phyloP scores from a whole-genome alignment of 768 basidiomycete genomes.

The Tulasnella sp. region DNA sequence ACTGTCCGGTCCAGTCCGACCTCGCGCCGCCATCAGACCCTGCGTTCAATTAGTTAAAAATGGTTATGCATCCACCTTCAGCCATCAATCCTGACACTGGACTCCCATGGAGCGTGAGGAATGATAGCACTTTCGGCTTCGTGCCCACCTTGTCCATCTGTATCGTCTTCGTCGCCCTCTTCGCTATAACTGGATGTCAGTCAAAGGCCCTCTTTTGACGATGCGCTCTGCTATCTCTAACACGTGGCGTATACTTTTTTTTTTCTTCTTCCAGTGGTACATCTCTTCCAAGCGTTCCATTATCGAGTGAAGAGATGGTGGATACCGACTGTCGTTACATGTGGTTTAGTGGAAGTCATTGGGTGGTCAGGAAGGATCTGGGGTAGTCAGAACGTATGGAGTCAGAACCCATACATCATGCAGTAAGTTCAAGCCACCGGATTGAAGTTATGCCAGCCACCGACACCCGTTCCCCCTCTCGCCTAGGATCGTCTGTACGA shows the following conservation, averaged over 20 bases:
- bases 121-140: conserved; percentile 31
- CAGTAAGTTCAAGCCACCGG: neutral
- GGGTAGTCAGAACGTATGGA: neutral
- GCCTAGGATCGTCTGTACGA: conserved; percentile 18
- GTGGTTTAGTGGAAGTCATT: neutral
- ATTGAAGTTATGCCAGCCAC: neutral
- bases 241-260: too few species aligned
- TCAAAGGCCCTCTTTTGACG: neutral
- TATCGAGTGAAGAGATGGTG: too few species aligned
- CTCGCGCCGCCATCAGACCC: too few species aligned
- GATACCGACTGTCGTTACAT: neutral
- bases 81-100: too few species aligned
- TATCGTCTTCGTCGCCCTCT: conserved; percentile 32
- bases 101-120: too few species aligned
- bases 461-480: neutral
- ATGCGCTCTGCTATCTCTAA: too few species aligned
- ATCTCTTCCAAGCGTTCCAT: too few species aligned
- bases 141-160: conserved; percentile 32
- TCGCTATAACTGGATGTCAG: conserved; percentile 17
- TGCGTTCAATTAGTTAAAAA: too few species aligned
- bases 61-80: too few species aligned
- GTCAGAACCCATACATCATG: neutral
- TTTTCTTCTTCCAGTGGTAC: too few species aligned
- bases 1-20: too few species aligned
- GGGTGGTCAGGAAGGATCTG: neutral